A percentile compares a stretch with the other conserved stretches of the same genome.
These are phyloP conservation scores for Annona cherimola DNA, from an alignment of 164 flowering plant species.

Conservation along the genomic window DNA sequence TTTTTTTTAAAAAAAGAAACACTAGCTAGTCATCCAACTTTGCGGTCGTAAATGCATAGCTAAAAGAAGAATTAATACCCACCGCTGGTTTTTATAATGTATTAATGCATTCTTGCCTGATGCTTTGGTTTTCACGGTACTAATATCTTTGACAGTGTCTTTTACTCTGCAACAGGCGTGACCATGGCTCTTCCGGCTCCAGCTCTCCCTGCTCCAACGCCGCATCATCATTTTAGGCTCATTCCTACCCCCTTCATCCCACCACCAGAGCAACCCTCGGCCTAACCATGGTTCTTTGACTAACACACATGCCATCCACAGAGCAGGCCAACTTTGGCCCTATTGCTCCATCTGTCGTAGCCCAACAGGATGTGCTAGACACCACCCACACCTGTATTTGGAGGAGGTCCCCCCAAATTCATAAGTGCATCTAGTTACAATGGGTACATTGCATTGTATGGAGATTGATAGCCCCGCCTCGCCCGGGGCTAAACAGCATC, in stretches of 20 bases:
- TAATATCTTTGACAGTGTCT: slow-evolving; percentile 84
- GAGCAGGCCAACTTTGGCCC: slow-evolving; percentile 27
- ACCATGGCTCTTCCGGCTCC: slow-evolving; percentile 51
- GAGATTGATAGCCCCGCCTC: slow-evolving; percentile 8
- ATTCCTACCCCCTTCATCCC: slow-evolving; percentile 18
- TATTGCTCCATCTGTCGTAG: slow-evolving; percentile 16
- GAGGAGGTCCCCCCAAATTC: slow-evolving; percentile 16
- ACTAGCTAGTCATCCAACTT: too few relatives aligned
- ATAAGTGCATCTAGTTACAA: slow-evolving; percentile 29
- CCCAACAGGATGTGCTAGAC: slow-evolving; percentile 46
- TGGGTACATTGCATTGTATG: slow-evolving; percentile 2
- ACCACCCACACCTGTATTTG: slow-evolving; percentile 20
- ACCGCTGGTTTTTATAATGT: background rate
- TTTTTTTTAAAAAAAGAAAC: too few relatives aligned
- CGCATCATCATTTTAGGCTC: slow-evolving; percentile 62
- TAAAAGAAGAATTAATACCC: too few relatives aligned
- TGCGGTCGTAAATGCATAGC: too few relatives aligned
- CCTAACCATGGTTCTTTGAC: slow-evolving; percentile 72
- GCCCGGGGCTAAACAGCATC: background rate
- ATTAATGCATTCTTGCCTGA: background rate
- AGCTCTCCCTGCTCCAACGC: slow-evolving; percentile 46
- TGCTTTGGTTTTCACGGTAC: slow-evolving; percentile 15
- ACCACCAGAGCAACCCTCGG: slow-evolving; percentile 47
- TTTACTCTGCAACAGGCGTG: slow-evolving; percentile 93
- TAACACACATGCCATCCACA: slow-evolving; percentile 20